Evolutionary conservation across 1,284 basidiomycete species (phyloP).

Genomic region (Fomitopsis betulina): DNA sequence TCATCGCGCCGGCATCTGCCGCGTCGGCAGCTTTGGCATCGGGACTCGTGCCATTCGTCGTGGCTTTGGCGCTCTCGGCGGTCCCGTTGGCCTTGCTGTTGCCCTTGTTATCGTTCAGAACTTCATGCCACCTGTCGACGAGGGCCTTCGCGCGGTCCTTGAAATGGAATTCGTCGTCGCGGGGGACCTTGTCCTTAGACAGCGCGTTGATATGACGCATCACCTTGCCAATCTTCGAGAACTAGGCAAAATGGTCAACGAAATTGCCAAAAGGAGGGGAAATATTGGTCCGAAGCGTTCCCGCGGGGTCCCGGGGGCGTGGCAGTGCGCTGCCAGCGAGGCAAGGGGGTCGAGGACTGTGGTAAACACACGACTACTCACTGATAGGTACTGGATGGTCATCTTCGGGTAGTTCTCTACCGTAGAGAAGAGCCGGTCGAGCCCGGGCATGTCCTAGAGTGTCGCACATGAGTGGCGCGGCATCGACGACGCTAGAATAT

Average conservation of each 20-base stretch:
- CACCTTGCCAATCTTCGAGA: constrained; percentile 97
- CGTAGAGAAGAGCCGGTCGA: constrained; percentile 75
- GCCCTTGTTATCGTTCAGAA: constrained; percentile 47
- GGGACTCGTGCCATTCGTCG: constrained; percentile 18
- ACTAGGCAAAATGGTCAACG: constrained; percentile 37
- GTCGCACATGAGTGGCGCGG: constrained; percentile 1
- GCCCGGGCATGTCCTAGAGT: constrained; percentile 69
- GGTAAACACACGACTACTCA: constrained; percentile 31
- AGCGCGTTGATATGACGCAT: constrained; percentile 91
- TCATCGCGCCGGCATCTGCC: constrained; percentile 16
- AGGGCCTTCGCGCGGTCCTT: constrained; percentile 71
- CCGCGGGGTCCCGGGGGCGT: constrained; percentile 17
- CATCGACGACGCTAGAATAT: constrained; percentile 6
- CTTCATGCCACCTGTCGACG: constrained; percentile 72
- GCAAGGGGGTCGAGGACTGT: constrained; percentile 2
- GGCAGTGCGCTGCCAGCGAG: constrained; percentile 18
- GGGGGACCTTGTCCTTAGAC: constrained; percentile 62
- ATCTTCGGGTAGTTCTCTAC: constrained; percentile 85
- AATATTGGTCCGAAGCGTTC: constrained; percentile 9
- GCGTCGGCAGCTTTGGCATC: constrained; percentile 19
- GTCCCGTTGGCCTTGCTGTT: constrained; percentile 23
- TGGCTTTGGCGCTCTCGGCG: constrained; percentile 14
- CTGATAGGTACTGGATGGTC: constrained; percentile 79
- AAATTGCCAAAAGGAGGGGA: constrained; percentile 13
- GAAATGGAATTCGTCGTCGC: constrained; percentile 86